Evolutionary conservation across 2,329 filamentous ascomycete genomes (phyloP).

Genomic region (Zymoseptoria ardabiliae): DNA sequence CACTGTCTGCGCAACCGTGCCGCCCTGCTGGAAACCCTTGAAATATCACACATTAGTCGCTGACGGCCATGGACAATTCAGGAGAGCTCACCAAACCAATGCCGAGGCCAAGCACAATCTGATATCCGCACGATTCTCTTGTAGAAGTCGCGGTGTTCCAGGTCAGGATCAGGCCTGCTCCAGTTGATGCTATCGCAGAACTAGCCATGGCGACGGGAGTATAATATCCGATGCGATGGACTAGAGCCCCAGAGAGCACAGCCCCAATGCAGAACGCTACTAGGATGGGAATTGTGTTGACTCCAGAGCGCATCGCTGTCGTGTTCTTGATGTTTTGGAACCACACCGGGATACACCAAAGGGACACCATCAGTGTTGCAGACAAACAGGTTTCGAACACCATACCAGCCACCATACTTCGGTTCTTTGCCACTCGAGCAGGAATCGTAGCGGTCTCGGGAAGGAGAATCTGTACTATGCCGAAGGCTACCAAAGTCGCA

Average conservation of each 20-base stretch:
- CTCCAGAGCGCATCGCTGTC: slow-evolving; percentile 19
- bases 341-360: slow-evolving; percentile 25
- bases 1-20: slow-evolving; percentile 37
- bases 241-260: slow-evolving; percentile 15
- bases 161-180: slow-evolving; percentile 23
- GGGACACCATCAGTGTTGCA: no score
- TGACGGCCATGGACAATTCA: no score
- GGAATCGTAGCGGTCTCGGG: slow-evolving; percentile 22
- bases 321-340: slow-evolving; percentile 24
- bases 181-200: slow-evolving; percentile 16
- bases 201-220: slow-evolving; percentile 15
- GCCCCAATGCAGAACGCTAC: slow-evolving; percentile 9
- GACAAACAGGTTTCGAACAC: no score
- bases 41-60: no score
- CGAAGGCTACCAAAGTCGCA: slow-evolving; percentile 33
- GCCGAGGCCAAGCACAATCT: slow-evolving; percentile 44
- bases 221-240: slow-evolving; percentile 18
- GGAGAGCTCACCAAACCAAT: slow-evolving; percentile 30
- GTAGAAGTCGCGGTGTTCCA: slow-evolving; percentile 35
- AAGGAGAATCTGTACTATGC: slow-evolving; percentile 17
- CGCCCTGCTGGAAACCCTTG: slow-evolving; percentile 41
- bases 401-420: slow-evolving; percentile 22
- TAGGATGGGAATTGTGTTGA: slow-evolving; percentile 16
- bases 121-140: slow-evolving; percentile 47
- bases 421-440: slow-evolving; percentile 21